Percentiles rank a stretch among this genome's conserved stretches.
These are phyloP conservation scores for Panicum hallii DNA, from an alignment of 202 grass and related monocot genomes.

Conservation along the genomic window DNA sequence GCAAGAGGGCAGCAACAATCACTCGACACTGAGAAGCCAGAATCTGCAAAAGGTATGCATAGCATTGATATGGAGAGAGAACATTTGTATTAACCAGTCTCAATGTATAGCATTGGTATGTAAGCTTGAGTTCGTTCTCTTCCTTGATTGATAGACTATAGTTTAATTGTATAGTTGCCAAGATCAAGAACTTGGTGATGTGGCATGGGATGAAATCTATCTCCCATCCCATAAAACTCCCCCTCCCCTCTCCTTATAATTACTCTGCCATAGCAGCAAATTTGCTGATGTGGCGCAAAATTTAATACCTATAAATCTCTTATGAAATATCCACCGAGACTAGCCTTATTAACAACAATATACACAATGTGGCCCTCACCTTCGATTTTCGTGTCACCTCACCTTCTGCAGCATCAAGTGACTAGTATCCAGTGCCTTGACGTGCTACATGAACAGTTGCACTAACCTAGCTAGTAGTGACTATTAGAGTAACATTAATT, in stretches of 20 bases:
- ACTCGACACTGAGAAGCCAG: not conserved
- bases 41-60: slow-evolving; percentile 20
- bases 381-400: not conserved
- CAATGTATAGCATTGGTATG: too few relatives aligned
- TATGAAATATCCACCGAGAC: too few relatives aligned
- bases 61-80: not conserved
- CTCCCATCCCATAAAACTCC: too few relatives aligned
- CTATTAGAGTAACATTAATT: not conserved
- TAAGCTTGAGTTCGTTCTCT: not conserved
- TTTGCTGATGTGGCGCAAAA: too few relatives aligned
- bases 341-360: not conserved
- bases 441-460: not conserved
- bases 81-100: not conserved
- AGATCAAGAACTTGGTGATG: too few relatives aligned
- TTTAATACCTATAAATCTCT: too few relatives aligned
- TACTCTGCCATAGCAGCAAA: too few relatives aligned
- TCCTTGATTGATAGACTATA: too few relatives aligned
- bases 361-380: not conserved
- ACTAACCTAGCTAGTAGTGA: too few relatives aligned
- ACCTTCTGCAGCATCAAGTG: not conserved
- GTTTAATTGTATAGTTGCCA: too few relatives aligned
- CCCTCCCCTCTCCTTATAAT: too few relatives aligned
- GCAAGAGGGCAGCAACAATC: slow-evolving; percentile 21
- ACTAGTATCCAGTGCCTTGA: not conserved
- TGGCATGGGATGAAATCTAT: too few relatives aligned